phyloP scores from a whole-genome alignment of 2,329 filamentous ascomycete genomes.

The Fusarium coffeatum region DNA sequence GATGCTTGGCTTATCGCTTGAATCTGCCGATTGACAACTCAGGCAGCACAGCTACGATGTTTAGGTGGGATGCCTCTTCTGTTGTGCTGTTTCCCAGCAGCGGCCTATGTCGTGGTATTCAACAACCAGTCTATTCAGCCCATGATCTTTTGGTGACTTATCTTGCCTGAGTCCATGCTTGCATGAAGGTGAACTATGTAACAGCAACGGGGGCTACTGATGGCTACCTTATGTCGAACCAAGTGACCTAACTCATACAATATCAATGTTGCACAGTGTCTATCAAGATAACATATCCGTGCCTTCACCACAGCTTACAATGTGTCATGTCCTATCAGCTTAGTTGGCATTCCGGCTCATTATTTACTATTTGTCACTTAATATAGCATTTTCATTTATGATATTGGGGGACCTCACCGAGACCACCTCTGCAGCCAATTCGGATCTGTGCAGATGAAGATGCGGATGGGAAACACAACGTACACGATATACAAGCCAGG shows the following conservation, averaged over 20 bases:
- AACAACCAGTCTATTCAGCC: neutral
- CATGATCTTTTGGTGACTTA: slow-evolving; percentile 1
- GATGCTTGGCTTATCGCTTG: slow-evolving; percentile 10
- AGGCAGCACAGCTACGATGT: neutral
- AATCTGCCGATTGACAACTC: neutral
- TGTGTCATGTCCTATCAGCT: neutral
- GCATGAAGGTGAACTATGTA: slow-evolving; percentile 2
- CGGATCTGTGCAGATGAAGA: slow-evolving; percentile 22
- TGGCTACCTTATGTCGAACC: neutral
- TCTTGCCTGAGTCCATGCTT: slow-evolving; percentile 30
- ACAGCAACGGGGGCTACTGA: slow-evolving; percentile 3
- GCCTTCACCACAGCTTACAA: neutral
- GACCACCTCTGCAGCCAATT: slow-evolving; percentile 38
- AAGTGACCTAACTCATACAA: neutral
- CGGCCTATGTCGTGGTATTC: neutral
- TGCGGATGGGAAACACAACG: slow-evolving; percentile 5
- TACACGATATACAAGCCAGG: slow-evolving; percentile 20
- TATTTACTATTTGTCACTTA: neutral
- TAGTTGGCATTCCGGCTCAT: neutral
- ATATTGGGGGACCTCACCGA: slow-evolving; percentile 30
- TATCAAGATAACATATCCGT: slow-evolving; percentile 7
- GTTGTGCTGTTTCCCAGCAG: neutral
- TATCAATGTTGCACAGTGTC: slow-evolving; percentile 2
- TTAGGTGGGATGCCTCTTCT: neutral
- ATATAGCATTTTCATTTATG: slow-evolving; percentile 1